Evolutionary conservation across 2,329 filamentous ascomycete genomes (phyloP).

Genomic region (Ilyonectria mors-panacis): DNA sequence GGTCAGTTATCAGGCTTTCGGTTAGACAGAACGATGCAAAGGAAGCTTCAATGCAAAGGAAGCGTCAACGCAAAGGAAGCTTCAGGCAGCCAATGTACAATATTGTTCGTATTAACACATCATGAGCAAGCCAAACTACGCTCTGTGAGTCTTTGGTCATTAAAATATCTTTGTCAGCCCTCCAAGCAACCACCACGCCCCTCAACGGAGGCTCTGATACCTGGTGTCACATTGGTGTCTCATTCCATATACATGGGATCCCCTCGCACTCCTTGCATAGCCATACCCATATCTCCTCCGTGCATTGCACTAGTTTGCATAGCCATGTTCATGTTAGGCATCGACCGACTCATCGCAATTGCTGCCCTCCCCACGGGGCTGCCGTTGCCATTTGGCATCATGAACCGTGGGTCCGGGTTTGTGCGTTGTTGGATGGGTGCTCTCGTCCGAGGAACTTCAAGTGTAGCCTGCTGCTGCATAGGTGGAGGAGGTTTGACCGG

Average conservation of each 20-base stretch:
- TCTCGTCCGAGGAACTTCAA: slow-evolving; percentile 62
- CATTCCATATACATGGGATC: slow-evolving; percentile 70
- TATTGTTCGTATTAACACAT: slow-evolving; percentile 53
- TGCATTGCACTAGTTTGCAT: slow-evolving; percentile 59
- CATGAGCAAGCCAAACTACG: slow-evolving; percentile 43
- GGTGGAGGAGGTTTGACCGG: slow-evolving; percentile 56
- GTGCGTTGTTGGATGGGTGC: slow-evolving; percentile 53
- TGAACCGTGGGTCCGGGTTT: slow-evolving; percentile 57
- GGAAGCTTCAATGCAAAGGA: neutral
- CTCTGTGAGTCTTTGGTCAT: slow-evolving; percentile 49
- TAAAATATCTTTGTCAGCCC: slow-evolving; percentile 43
- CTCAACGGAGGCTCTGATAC: slow-evolving; percentile 4
- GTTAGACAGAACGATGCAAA: neutral
- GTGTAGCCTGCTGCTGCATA: slow-evolving; percentile 58
- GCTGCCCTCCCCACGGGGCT: slow-evolving; percentile 53
- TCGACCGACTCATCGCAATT: slow-evolving; percentile 60
- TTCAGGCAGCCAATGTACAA: slow-evolving; percentile 18
- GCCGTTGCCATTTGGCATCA: slow-evolving; percentile 59
- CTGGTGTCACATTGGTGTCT: slow-evolving; percentile 27
- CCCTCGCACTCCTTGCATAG: slow-evolving; percentile 61
- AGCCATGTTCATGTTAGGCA: slow-evolving; percentile 62
- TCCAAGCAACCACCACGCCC: slow-evolving; percentile 9
- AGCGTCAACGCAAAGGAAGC: neutral
- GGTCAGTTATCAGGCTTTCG: neutral
- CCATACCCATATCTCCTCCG: slow-evolving; percentile 60